A percentile compares a stretch with the other conserved stretches of the same genome.
Conservation (phyloP, 2,329 filamentous ascomycete species). For the Calonectria fujianensis region DNA sequence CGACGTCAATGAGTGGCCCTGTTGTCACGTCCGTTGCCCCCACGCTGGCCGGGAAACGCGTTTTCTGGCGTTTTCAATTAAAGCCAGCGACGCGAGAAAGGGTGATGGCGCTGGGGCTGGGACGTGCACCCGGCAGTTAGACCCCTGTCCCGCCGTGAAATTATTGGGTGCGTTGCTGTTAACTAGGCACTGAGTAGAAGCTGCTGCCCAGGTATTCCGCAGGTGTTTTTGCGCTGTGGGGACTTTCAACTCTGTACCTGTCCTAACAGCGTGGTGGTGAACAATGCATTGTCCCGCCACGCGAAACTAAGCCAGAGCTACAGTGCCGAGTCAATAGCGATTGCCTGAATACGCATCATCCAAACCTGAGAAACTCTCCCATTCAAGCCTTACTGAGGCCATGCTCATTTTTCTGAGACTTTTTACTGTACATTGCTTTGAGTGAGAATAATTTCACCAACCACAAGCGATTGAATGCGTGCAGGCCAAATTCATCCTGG, state of each 20-base stretch:
- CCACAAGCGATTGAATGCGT: background rate
- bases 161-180: background rate
- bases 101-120: conserved; percentile 20
- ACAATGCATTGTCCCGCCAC: background rate
- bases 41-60: conserved; percentile 54
- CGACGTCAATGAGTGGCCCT: conserved; percentile 40
- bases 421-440: background rate
- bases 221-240: background rate
- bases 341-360: background rate
- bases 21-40: conserved; percentile 49
- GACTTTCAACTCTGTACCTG: background rate
- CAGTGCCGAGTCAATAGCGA: background rate
- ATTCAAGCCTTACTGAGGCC: background rate
- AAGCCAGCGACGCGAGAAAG: conserved; percentile 52
- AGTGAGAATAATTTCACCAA: background rate
- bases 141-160: background rate
- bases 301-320: background rate
- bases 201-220: background rate
- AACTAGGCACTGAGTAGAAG: background rate
- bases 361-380: background rate
- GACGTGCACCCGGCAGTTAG: conserved; percentile 17
- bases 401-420: background rate
- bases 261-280: background rate
- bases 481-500: background rate
- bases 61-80: conserved; percentile 54